phyloP scores from a whole-genome alignment of 805 yeast genomes.

The Helenozyma rhizophorensis region DNA sequence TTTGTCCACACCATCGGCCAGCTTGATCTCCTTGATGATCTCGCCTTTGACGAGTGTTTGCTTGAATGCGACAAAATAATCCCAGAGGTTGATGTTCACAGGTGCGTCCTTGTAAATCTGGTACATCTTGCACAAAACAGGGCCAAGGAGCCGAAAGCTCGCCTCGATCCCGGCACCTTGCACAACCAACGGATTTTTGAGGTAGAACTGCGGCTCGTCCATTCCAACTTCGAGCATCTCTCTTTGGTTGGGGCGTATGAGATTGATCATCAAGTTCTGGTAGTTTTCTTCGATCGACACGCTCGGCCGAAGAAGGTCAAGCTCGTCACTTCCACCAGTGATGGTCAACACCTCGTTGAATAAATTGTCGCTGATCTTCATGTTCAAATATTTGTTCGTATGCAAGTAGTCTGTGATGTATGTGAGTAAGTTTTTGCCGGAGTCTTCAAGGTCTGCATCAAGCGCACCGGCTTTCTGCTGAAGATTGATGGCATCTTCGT shows the following conservation, averaged over 20 bases:
- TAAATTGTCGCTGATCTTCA: slow-evolving; percentile 22
- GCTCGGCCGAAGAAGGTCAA: slow-evolving; percentile 9
- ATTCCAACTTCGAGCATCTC: slow-evolving; percentile 26
- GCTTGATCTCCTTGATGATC: slow-evolving; percentile 15
- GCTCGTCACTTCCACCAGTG: slow-evolving; percentile 21
- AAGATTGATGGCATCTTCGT: slow-evolving; percentile 7
- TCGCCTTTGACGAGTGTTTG: slow-evolving; percentile 35
- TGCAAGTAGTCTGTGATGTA: slow-evolving; percentile 16
- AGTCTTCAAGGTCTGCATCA: neutral
- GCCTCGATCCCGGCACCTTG: slow-evolving; percentile 1
- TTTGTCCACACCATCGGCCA: neutral
- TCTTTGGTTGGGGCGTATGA: slow-evolving; percentile 35
- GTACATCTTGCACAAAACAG: slow-evolving; percentile 43
- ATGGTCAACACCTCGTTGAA: slow-evolving; percentile 32
- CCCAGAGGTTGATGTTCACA: slow-evolving; percentile 59
- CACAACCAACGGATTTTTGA: slow-evolving; percentile 13
- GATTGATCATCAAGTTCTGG: slow-evolving; percentile 34
- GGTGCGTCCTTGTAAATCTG: slow-evolving; percentile 78
- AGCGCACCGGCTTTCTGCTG: neutral
- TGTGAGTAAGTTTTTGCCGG: neutral
- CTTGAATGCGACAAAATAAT: slow-evolving; percentile 60
- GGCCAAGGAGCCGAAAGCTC: slow-evolving; percentile 10
- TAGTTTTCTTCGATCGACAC: slow-evolving; percentile 32
- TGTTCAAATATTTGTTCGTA: slow-evolving; percentile 12
- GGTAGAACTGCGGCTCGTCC: slow-evolving; percentile 25